Evolutionary conservation across 2,329 filamentous ascomycete species (phyloP), one percentile per base, ranked within the genome.

Genomic region (Fusarium anthophilum): DNA sequence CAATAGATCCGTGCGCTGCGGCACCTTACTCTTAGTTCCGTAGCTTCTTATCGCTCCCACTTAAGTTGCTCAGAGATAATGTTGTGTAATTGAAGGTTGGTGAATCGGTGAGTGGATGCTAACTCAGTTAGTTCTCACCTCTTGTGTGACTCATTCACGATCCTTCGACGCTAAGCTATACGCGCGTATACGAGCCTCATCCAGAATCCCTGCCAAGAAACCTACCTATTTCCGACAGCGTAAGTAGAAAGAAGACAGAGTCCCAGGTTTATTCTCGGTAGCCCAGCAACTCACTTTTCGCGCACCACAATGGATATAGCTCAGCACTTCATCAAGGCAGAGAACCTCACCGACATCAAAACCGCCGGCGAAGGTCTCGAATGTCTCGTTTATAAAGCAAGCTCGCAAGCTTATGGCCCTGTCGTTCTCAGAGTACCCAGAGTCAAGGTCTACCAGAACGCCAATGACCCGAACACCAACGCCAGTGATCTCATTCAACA

Each of bases 311-410:
- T 69, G 66, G 43, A 56, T 8, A 7, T 28, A 43, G 50, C 22
- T 6, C 50, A 24, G 10, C 28, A 53, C 1, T 69, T 69, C 28
- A 57, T 63, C 6, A 8, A 12, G 8, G 28, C 57, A 22, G 66
- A 69, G 30, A 51, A 37, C 6, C 8, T 69, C 3, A 17, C 15
- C 3, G 35, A 47, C 15, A 15, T 69, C 17, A 5, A 50, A 45
- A 26, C 15, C 22, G 50, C 65, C 6, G 65, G 66, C 2, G 38
- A 63, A 69, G 66, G 66, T 9, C 57, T 69, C 8, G 66, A 69
- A 24, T 69, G 65, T 5, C 39, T 69, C 4, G 66, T 69, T n/a
- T 56, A 63, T 12, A 69, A 69, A 69, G 66, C 50, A 20, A 51
- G 2, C 1, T 56, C 64, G 2, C 35, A 50, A 17, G 8, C 1